These are phyloP conservation scores for Geranomyces variabilis DNA, from an alignment of 192 early-diverging fungal species.

Conservation along the genomic window DNA sequence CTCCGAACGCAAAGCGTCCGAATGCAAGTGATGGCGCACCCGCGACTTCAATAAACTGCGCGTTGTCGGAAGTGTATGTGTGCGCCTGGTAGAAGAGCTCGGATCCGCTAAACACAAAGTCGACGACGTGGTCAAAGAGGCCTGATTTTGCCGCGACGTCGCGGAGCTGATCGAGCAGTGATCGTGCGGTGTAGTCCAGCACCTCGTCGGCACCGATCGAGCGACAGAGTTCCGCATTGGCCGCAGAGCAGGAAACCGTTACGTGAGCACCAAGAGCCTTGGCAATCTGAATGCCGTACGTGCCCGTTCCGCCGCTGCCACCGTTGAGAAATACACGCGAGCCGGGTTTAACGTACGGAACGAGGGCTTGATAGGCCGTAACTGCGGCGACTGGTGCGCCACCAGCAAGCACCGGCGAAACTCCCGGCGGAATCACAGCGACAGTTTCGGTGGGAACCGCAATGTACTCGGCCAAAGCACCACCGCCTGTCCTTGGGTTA, in stretches of 20 bases:
- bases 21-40: too few species aligned
- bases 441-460: slow-evolving; percentile 47
- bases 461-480: slow-evolving; percentile 57
- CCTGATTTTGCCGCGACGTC: neutral
- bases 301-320: slow-evolving; percentile 75
- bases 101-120: neutral
- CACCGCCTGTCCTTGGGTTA: neutral
- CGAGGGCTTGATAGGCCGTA: slow-evolving; percentile 57
- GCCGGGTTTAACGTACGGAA: slow-evolving; percentile 60
- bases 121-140: neutral
- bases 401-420: slow-evolving; percentile 62
- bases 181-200: slow-evolving; percentile 55
- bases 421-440: slow-evolving; percentile 53
- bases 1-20: neutral
- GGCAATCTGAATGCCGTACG: slow-evolving; percentile 65
- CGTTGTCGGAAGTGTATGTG: neutral
- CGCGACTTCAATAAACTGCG: neutral
- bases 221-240: slow-evolving; percentile 51
- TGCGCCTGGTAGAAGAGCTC: neutral
- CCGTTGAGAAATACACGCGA: slow-evolving; percentile 69
- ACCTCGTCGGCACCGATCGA: slow-evolving; percentile 58
- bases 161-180: slow-evolving; percentile 18
- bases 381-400: slow-evolving; percentile 67
- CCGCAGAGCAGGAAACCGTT: slow-evolving; percentile 57
- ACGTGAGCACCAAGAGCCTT: slow-evolving; percentile 57